A percentile compares a stretch with the other conserved stretches of the same genome.
Conservation (phyloP, 2,329 filamentous ascomycete genomes). For the Xylariaceae sp. region DNA sequence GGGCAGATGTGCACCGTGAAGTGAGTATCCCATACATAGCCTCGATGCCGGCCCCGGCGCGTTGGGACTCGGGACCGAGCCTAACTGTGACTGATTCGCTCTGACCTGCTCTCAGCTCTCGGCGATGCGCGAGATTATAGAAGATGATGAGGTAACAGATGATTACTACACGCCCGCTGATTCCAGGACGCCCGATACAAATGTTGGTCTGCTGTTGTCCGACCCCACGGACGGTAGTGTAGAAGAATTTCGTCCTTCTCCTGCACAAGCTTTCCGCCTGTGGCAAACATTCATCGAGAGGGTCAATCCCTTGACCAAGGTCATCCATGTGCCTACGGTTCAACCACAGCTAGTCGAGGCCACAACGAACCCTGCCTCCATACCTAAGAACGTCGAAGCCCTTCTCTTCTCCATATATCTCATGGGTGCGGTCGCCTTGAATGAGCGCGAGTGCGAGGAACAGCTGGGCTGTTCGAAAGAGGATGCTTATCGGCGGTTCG, state of each 20-base stretch:
- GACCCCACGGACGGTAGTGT: slow-evolving; percentile 37
- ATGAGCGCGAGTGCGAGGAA: slow-evolving; percentile 51
- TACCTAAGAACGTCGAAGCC: slow-evolving; percentile 57
- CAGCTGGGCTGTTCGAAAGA: slow-evolving; percentile 48
- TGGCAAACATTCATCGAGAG: slow-evolving; percentile 74
- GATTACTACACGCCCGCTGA: slow-evolving; percentile 41
- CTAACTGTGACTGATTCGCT: neutral
- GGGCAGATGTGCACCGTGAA: slow-evolving; percentile 53
- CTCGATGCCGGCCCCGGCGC: neutral
- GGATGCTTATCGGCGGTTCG: slow-evolving; percentile 48
- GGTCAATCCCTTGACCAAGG: slow-evolving; percentile 57
- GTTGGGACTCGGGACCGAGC: neutral
- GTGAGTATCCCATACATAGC: slow-evolving; percentile 34
- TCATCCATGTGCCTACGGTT: slow-evolving; percentile 67
- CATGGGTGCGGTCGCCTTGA: slow-evolving; percentile 54
- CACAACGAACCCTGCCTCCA: slow-evolving; percentile 48
- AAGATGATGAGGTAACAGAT: slow-evolving; percentile 47
- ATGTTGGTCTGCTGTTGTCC: slow-evolving; percentile 48
- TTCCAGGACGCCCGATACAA: slow-evolving; percentile 47
- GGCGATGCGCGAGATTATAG: slow-evolving; percentile 57
- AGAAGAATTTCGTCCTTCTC: slow-evolving; percentile 58
- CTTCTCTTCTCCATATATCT: slow-evolving; percentile 64
- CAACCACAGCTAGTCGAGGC: slow-evolving; percentile 64
- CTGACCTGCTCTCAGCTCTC: slow-evolving; percentile 39
- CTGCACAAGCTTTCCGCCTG: slow-evolving; percentile 63